These are phyloP conservation scores for Triadica sebifera DNA, from an alignment of 345 rosid species.

Conservation along the genomic window DNA sequence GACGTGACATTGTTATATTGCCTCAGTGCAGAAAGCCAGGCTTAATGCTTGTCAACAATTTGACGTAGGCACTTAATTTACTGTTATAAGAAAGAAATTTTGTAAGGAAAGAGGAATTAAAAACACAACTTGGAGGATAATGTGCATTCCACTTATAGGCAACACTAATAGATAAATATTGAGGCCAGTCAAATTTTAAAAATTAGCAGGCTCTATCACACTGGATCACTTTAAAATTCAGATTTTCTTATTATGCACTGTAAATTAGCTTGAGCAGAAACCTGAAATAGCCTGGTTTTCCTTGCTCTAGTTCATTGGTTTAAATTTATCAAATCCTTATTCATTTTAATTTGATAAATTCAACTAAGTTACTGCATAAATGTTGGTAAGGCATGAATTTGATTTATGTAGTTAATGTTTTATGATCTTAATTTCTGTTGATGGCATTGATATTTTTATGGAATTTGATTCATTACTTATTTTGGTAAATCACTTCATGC, in stretches of 20 bases:
- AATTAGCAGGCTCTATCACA: neutral
- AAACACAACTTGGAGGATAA: neutral
- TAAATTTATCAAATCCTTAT: neutral
- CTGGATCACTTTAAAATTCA: neutral
- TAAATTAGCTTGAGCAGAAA: neutral
- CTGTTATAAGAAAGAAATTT: neutral
- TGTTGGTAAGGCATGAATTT: neutral
- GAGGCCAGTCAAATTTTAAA: neutral
- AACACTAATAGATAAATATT: neutral
- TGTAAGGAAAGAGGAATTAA: neutral
- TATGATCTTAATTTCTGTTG: neutral
- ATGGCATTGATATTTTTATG: neutral
- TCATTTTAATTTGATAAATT: neutral
- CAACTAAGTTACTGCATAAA: neutral
- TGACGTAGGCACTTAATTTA: neutral
- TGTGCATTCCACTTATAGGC: neutral
- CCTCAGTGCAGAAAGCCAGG: neutral
- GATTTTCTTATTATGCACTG: neutral
- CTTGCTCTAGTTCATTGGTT: neutral
- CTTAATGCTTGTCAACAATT: neutral
- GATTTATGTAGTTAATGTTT: neutral
- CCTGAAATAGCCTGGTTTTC: neutral
- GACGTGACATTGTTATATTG: neutral
- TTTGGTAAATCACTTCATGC: constrained; percentile 28
- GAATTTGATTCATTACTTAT: neutral